Base-by-base conservation (phyloP, 2,329 filamentous ascomycete genomes). In the Fusarium sp. region DNA sequence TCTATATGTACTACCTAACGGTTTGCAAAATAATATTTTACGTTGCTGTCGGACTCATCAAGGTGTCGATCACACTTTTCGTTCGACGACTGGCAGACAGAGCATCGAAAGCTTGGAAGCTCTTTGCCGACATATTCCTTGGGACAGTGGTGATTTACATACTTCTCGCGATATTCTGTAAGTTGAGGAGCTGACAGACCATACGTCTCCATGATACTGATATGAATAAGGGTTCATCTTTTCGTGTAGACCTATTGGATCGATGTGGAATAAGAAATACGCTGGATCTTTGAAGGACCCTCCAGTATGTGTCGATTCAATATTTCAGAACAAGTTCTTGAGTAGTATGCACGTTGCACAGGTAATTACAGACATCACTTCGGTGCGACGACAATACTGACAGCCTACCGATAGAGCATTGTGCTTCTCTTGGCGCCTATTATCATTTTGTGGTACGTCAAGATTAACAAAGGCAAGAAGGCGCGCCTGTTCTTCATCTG, bases 341-440 rank as follows among this genome's bases (percentile, higher is more conserved):
- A 67, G 63, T 14, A 67, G 63, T n/a, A 65, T 67, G 63, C 63
- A 62, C 37, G 63, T 67, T 39, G 61, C 61, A 28, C 63, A 67
- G 47, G 61, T 65, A 19, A 50, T 13, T 4, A 5, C 2, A 40
- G 2, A 5, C 2, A 2, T 7, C 9, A 10, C 17, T 8, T 14
- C 10, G 3, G 3, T 15, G 0, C 7, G n/a, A 6, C 3, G n/a
- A 7, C 19, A 7, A 44, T 6, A 28, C 17, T 48, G 9, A 9
- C 14, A 3, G 17, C 4, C 6, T 30, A 37, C 3, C 10, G 1
- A 2, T 14, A 67, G 61, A 55, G 56, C 3, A 51, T 67, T 3
- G 43, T 67, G 1, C 63, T 67, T 26, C 28, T 67, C 3, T 19
- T 56, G 7, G 41, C 63, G 3, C 63, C 56, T 5, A 54, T 67